Base-by-base conservation (phyloP, 2,329 filamentous ascomycete species). In the Pseudonectria buxi region DNA sequence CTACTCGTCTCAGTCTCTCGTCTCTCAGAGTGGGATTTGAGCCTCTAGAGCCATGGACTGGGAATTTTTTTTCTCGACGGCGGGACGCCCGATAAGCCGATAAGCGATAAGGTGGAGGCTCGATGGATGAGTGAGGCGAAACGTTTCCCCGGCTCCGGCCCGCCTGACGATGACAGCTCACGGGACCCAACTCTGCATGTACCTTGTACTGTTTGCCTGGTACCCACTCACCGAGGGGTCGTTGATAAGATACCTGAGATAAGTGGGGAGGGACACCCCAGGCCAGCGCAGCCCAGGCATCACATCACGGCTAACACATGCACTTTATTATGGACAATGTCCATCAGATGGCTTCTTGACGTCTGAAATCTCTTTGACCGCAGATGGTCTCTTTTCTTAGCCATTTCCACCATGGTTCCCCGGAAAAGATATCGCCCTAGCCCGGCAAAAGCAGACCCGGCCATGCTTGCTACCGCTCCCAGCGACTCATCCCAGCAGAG, bases 391-490 rank as follows among this genome's bases (percentile, higher is more conserved):
- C 30, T 27, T 31, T 13, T 14, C n/a, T 33, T 24, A 24, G 30
- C 26, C 22, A 25, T 29, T 32, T 22, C 33, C 28, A 27, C 14
- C 35, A 62, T 62, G 59, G 39, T 51, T 44, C 48, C 56, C 30
- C 58, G 58, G 39, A 62, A 62, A 47, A 51, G 53, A 46, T 51
- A 49, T 39, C 52, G 58, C 30, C 51, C 51, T 32, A 56, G 57
- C 33, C 45, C 53, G 34, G 44, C 47, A 28, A 43, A 49, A 41
- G 44, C 41, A 34, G 41, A 46, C 37, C 35, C 40, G 15, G 38
- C 36, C 24, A 27, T 33, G 33, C 22, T 34, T 37, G 37, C 44
- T 28, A 37, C 36, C 27, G 41, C 46, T n/a, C 36, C 36, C 30
- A 32, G 43, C 39, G 32, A 36, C 35, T 22, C 34, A 24, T 35